Conservation (phyloP, 1,139 yeast species). For the Candida frijolesensis region DNA sequence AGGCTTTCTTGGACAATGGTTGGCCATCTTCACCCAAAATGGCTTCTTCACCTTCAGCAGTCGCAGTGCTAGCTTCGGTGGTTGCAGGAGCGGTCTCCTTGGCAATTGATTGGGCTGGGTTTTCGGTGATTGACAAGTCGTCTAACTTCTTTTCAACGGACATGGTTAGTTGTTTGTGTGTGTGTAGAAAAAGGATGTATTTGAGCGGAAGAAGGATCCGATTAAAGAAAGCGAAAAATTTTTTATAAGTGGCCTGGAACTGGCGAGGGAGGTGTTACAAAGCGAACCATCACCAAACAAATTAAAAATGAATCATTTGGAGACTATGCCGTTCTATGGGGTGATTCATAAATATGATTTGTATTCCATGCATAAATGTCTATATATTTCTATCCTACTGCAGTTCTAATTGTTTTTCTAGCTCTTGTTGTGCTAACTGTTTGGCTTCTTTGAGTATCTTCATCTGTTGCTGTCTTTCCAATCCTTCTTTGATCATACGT, state of each 20-base stretch:
- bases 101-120: conserved; percentile 16
- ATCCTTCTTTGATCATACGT: conserved; percentile 63
- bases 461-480: conserved; percentile 47
- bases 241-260: background rate
- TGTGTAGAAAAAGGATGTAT: background rate
- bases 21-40: conserved; percentile 80
- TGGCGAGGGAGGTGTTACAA: background rate
- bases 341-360: background rate
- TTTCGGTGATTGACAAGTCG: conserved; percentile 15
- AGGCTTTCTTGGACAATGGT: conserved; percentile 92
- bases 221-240: background rate
- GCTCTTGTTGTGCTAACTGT: conserved; percentile 7
- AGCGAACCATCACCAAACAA: background rate
- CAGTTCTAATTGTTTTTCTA: background rate
- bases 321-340: background rate
- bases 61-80: background rate
- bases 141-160: conserved; percentile 17
- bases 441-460: conserved; percentile 23
- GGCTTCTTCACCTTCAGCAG: conserved; percentile 26
- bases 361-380: background rate
- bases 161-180: conserved; percentile 11
- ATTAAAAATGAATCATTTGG: background rate
- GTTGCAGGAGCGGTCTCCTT: conserved; percentile 18
- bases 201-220: background rate
- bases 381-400: background rate